Evolutionary conservation across 768 basidiomycete genomes (phyloP).

Genomic region (Lyophyllum shimeji): DNA sequence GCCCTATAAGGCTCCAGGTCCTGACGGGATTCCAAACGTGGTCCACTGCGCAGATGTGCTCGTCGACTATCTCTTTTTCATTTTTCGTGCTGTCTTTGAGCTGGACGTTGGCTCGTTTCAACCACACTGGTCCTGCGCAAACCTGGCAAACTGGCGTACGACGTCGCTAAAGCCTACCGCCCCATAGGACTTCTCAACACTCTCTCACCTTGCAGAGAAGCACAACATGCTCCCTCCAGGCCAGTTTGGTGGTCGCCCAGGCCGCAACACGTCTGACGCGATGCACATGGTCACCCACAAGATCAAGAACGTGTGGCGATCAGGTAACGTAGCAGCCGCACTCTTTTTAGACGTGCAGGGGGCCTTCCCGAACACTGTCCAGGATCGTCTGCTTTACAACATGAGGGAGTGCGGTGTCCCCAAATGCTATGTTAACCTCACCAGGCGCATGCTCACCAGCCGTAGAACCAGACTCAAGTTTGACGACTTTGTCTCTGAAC

Average conservation of each 20-base stretch:
- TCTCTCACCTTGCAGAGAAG: constrained; percentile 25
- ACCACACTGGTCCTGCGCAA: constrained; percentile 31
- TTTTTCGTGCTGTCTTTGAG: constrained; percentile 27
- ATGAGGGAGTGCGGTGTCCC: constrained; percentile 28
- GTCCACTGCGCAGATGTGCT: constrained; percentile 14
- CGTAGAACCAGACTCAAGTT: constrained; percentile 7
- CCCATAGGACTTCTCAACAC: constrained; percentile 36
- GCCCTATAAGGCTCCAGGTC: constrained; percentile 28
- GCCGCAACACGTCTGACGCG: constrained; percentile 35
- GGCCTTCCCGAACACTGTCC: constrained; percentile 40
- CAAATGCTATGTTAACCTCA: constrained; percentile 16
- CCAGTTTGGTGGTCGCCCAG: constrained; percentile 40
- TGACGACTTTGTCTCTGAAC: constrained; percentile 22
- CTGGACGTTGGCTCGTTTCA: constrained; percentile 26
- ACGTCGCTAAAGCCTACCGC: constrained; percentile 29
- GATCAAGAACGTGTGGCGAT: constrained; percentile 37
- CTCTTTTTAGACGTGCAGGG: constrained; percentile 44
- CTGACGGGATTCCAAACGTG: constrained; percentile 20
- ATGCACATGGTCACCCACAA: constrained; percentile 28
- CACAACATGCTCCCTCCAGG: constrained; percentile 30
- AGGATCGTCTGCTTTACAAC: constrained; percentile 28
- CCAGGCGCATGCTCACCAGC: not conserved
- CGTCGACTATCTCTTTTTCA: constrained; percentile 11
- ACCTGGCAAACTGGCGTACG: constrained; percentile 35
- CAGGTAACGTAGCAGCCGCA: constrained; percentile 28